Percentiles rank a stretch among this genome's conserved stretches.
These are phyloP conservation scores for Prinsepia uniflora DNA, from an alignment of 306 rosid species.

Conservation along the genomic window DNA sequence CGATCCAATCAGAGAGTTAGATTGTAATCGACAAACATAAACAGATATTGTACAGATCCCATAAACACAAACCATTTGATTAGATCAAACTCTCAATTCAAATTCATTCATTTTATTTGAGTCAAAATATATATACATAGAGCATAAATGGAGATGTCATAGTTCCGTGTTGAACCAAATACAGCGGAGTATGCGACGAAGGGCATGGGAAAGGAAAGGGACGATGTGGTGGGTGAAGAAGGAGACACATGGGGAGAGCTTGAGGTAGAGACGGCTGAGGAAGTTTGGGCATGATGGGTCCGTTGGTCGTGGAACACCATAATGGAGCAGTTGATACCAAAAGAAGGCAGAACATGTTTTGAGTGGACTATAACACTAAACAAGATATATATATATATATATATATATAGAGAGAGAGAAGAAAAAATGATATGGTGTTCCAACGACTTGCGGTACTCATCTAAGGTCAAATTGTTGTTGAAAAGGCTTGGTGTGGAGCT, in stretches of 20 bases:
- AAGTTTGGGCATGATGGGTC: no score
- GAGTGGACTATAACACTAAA: no score
- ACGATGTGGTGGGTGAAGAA: conserved; percentile 20
- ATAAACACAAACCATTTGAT: not conserved
- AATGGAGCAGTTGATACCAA: no score
- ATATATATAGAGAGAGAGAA: no score
- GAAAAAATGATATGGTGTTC: no score
- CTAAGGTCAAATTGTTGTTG: conserved; percentile 80
- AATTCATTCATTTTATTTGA: not conserved
- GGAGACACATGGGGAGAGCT: no score
- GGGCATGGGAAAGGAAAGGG: conserved; percentile 24
- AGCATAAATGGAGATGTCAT: not conserved
- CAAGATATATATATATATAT: no score
- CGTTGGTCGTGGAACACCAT: no score
- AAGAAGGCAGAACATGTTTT: no score
- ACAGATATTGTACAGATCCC: conserved; percentile 1
- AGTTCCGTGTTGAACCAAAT: not conserved
- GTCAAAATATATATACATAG: not conserved
- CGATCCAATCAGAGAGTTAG: not conserved
- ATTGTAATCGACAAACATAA: not conserved
- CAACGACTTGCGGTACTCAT: no score
- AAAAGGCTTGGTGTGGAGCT: conserved; percentile 66
- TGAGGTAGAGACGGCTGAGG: no score
- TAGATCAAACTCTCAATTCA: not conserved
- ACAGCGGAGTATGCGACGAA: conserved; percentile 22